Base-by-base conservation (phyloP, 169 alveolate genomes). In the Plasmodium sp. region DNA sequence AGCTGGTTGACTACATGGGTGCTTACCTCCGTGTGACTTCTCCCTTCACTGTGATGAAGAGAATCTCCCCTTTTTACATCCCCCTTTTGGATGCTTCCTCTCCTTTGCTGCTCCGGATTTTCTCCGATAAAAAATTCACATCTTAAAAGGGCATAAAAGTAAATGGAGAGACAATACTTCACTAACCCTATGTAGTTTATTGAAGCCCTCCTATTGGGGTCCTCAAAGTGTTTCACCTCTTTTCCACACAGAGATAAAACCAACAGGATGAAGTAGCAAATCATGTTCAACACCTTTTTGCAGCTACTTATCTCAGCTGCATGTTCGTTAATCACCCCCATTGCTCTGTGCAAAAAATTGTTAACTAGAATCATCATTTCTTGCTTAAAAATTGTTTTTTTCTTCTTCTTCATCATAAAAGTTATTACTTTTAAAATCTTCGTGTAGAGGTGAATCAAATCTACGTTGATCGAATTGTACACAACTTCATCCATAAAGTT, bases 401-500 rank as follows among this genome's bases (percentile, higher is more conserved):
- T 88, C 18, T 84, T 84, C 74, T 90, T 90, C 48, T 79, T 88
- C 71, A 90, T 62, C 14, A 90, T 41, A 58, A 22, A 54, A 22
- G 82, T 79, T 58, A 90, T 90, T 18, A 41, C 72, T 62, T 90
- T 90, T 43, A 81, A 79, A 62, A 90, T 90, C 39, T 90, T 41
- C 34, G 81, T 90, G 36, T 90, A 90, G 33, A 90, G 71, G 36
- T 72, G 73, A 36, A 90, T 67, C 34, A 90, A 80, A 62, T 90
- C 94, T 5, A 90, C 83, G 31, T 34, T 58, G n/a, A 90, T 27
- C 16, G 82, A 80, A 54, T 90, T 90, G 74, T 58, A 80, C 5
- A 12, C 58, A 48, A 79, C 51, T 90, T 90, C 94, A 22, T 90
- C 94, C 83, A 80, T 80, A 41, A 80, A 90, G 82, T 90, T 90